Base-by-base conservation (phyloP, 2,329 filamentous ascomycete species). In the Pezicula carpinea region DNA sequence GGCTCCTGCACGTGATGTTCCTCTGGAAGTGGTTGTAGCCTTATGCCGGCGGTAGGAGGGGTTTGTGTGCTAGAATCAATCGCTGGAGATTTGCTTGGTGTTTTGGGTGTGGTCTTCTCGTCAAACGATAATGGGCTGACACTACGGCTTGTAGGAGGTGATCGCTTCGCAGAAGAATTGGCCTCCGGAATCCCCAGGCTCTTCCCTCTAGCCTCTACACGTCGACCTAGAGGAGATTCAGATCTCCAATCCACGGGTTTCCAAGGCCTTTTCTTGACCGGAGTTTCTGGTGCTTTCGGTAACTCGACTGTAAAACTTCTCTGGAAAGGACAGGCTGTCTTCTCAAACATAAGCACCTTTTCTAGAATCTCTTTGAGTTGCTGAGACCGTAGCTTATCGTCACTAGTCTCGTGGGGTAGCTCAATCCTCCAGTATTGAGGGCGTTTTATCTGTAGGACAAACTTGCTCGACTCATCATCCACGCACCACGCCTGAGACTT, bases 401-500 rank as follows among this genome's bases (percentile, higher is more conserved):
- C 80, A 2, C 77, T 69, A 0, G 79, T 79, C 31, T 74, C 73
- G 14, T 81, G 76, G 0, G 89, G 87, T 5, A 96, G 69, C 62
- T 96, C 91, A 59, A 96, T 93, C 53, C 91, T 83, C 77, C 93
- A 96, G 65, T 93, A 96, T 36, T 86, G 85, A 23, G 91, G 85
- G 38, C 85, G 80, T 18, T 89, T 77, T 54, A 95, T 89, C 54
- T 91, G 86, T 49, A 96, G 70, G n/a, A 95, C 86, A 57, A 95
- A 96, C 57, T 84, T 79, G 65, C 74, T 89, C 34, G 85, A 85
- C 47, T 83, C 78, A 48, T 89, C 86, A 64, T 95, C 88, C 26
- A 96, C 86, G 64, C 87, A 95, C 91, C 91, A 96, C 63, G 87
- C 95, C 66, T 96, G 90, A 49, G 89, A 95, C 64, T 89, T 89